These are phyloP conservation scores for Aureoboletus auriporus DNA, from an alignment of 768 basidiomycete species.

Conservation along the genomic window DNA sequence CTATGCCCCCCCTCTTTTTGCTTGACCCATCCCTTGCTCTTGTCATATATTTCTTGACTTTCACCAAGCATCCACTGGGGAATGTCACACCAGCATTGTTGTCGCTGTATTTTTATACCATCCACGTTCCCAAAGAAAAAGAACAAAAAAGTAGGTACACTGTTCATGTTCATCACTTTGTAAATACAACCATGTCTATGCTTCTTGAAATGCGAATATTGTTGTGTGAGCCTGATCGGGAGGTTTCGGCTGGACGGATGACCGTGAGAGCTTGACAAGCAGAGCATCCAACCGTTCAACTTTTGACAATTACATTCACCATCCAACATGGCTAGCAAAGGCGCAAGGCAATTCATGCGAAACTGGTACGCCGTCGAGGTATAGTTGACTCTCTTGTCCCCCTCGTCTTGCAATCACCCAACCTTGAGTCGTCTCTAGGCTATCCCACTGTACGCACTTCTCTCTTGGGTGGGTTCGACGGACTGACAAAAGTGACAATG, in stretches of 20 bases:
- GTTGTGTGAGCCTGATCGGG: slow-evolving; percentile 4
- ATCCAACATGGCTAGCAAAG: slow-evolving; percentile 23
- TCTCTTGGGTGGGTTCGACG: slow-evolving; percentile 2
- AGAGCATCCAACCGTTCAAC: neutral
- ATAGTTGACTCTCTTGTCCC: neutral
- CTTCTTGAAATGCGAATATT: neutral
- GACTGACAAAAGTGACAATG: slow-evolving; percentile 8
- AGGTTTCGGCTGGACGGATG: slow-evolving; percentile 6
- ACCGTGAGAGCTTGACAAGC: slow-evolving; percentile 13
- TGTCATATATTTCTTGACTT: slow-evolving; percentile 20
- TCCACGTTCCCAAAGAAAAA: slow-evolving; percentile 9
- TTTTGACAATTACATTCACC: neutral
- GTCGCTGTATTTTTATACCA: slow-evolving; percentile 28
- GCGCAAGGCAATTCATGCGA: slow-evolving; percentile 30
- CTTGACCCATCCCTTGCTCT: slow-evolving; percentile 4
- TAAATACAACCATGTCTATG: slow-evolving; percentile 22
- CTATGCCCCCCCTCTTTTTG: slow-evolving; percentile 17
- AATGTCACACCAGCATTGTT: slow-evolving; percentile 25
- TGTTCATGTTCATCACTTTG: slow-evolving; percentile 24
- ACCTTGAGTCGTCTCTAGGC: slow-evolving; percentile 31
- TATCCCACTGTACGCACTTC: slow-evolving; percentile 42
- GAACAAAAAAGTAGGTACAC: slow-evolving; percentile 17
- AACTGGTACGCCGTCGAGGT: slow-evolving; percentile 48
- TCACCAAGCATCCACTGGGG: slow-evolving; percentile 4
- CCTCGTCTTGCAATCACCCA: neutral